phyloP scores from a whole-genome alignment of 176 grass and related monocot species.

The Lolium rigidum region DNA sequence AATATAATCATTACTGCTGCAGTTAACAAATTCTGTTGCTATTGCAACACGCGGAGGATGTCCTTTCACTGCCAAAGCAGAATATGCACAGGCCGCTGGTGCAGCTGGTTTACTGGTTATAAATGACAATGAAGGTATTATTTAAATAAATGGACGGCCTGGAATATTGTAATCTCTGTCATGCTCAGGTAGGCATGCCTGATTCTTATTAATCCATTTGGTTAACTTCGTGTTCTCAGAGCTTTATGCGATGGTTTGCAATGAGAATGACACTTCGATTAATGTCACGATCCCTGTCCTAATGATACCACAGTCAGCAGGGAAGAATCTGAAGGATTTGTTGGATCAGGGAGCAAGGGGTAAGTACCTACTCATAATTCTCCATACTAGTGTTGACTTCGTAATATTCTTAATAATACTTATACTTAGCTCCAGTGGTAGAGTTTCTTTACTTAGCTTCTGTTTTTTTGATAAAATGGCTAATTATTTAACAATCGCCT shows the following conservation, averaged over 20 bases:
- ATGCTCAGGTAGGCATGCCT: constrained; percentile 15
- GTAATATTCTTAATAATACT: constrained; percentile 11
- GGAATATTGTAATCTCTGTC: constrained; percentile 13
- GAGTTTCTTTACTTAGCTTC: not conserved
- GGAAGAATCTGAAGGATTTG: constrained; percentile 63
- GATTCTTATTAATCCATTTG: constrained; percentile 34
- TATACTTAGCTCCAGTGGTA: not conserved
- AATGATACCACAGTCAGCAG: constrained; percentile 90
- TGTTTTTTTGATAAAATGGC: not conserved
- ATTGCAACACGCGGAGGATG: constrained; percentile 86
- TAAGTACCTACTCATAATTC: constrained; percentile 43
- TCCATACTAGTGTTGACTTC: not conserved
- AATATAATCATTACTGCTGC: constrained; percentile 31
- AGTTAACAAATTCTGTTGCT: constrained; percentile 78
- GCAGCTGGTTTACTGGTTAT: constrained; percentile 84
- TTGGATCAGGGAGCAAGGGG: constrained; percentile 62
- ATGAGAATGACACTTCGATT: constrained; percentile 87
- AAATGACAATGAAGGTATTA: constrained; percentile 91
- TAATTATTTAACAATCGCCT: not conserved
- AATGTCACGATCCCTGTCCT: constrained; percentile 87
- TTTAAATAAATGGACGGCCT: not conserved
- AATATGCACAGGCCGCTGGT: constrained; percentile 74
- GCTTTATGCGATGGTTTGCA: constrained; percentile 98
- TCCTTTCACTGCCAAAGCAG: constrained; percentile 88
- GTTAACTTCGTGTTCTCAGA: constrained; percentile 51